phyloP scores from a whole-genome alignment of 164 flowering plant species.

The Cinnamomum chago region DNA sequence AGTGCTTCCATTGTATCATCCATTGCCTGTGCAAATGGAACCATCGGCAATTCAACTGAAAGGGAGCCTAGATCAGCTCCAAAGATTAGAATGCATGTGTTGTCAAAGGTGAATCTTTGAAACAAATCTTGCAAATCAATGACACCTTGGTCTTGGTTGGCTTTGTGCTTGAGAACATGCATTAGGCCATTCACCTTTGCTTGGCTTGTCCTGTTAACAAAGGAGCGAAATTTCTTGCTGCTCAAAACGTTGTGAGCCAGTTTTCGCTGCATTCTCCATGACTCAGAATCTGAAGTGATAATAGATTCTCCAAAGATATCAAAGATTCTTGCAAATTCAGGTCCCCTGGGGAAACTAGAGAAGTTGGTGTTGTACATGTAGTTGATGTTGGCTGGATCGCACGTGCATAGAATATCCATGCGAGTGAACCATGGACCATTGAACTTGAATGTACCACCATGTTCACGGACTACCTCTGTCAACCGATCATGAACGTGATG shows the following conservation, averaged over 20 bases:
- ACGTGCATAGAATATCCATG: slow-evolving; percentile 22
- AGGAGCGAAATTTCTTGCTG: slow-evolving; percentile 3
- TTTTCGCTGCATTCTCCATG: slow-evolving; percentile 17
- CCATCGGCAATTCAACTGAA: slow-evolving; percentile 12
- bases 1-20: slow-evolving; percentile 21
- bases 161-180: slow-evolving; percentile 12
- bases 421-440: slow-evolving; percentile 25
- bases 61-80: slow-evolving; percentile 15
- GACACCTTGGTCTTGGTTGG: neutral
- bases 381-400: slow-evolving; percentile 28
- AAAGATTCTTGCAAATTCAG: slow-evolving; percentile 28
- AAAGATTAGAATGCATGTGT: slow-evolving; percentile 11
- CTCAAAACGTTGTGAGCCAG: slow-evolving; percentile 2
- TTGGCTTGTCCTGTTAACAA: neutral
- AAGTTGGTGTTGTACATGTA: slow-evolving; percentile 31
- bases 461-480: neutral
- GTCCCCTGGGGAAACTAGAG: slow-evolving; percentile 37
- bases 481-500: slow-evolving; percentile 12
- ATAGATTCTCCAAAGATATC: slow-evolving; percentile 47
- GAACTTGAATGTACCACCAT: slow-evolving; percentile 15
- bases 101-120: slow-evolving; percentile 27
- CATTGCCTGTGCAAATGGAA: slow-evolving; percentile 23
- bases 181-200: slow-evolving; percentile 6
- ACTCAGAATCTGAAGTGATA: slow-evolving; percentile 25
- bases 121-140: slow-evolving; percentile 32